These are phyloP conservation scores for Sisymbrium altissimum DNA, from an alignment of 345 rosid species.

Conservation along the genomic window DNA sequence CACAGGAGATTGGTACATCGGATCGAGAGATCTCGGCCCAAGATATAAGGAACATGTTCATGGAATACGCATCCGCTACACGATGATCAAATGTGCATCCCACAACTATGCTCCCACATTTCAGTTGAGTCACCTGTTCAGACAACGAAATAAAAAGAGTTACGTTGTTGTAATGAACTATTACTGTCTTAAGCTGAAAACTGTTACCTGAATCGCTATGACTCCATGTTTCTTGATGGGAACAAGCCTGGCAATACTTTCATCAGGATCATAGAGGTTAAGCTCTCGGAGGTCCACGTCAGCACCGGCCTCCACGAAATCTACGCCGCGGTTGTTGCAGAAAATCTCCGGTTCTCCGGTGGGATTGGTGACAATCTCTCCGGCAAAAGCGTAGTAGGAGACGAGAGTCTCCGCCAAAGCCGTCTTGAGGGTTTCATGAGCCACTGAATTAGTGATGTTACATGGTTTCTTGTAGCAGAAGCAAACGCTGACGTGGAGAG, in stretches of 20 bases:
- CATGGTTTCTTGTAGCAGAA: constrained; percentile 56
- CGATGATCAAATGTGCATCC: constrained; percentile 80
- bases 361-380: constrained; percentile 57
- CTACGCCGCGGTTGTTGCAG: constrained; percentile 84
- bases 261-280: constrained; percentile 65
- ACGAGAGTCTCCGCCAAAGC: constrained; percentile 64
- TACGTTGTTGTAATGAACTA: constrained; percentile 4
- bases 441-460: constrained; percentile 15
- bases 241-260: constrained; percentile 57
- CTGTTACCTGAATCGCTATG: constrained; percentile 65
- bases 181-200: not conserved
- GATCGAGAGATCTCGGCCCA: constrained; percentile 64
- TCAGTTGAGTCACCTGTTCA: constrained; percentile 55
- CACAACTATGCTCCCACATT: constrained; percentile 66
- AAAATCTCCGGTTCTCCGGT: constrained; percentile 76
- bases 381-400: constrained; percentile 68
- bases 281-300: constrained; percentile 53
- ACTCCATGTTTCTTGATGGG: constrained; percentile 58
- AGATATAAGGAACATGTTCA: constrained; percentile 65
- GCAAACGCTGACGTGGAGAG: constrained; percentile 55
- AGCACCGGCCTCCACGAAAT: constrained; percentile 60
- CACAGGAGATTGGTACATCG: constrained; percentile 34
- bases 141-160: not conserved
- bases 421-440: constrained; percentile 43
- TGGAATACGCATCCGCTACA: constrained; percentile 66